phyloP scores from a whole-genome alignment of 176 grass and related monocot species.

The Bothriochloa decipiens region DNA sequence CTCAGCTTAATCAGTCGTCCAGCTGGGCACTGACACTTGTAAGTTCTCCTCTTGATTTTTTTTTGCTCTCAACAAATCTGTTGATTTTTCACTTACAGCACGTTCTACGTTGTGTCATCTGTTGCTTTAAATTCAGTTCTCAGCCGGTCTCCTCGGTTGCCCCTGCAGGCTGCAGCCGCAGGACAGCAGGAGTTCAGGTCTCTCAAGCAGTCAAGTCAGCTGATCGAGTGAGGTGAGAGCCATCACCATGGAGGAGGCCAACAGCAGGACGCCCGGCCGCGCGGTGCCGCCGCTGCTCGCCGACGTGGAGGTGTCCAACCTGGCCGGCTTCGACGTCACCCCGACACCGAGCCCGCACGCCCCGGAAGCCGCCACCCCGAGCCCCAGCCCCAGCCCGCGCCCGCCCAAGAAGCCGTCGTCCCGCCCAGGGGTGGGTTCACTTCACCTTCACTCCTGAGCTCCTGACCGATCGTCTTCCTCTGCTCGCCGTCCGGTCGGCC shows the following conservation, averaged over 20 bases:
- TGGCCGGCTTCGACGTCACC: constrained; percentile 38
- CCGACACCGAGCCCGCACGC: background rate
- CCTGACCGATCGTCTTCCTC: background rate
- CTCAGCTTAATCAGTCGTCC: background rate
- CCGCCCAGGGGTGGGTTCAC: background rate
- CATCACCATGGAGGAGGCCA: constrained; percentile 26
- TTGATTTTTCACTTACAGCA: no score
- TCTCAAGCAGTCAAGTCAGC: background rate
- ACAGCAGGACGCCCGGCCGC: background rate
- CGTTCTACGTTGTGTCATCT: background rate
- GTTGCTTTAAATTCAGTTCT: background rate
- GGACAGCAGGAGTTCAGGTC: background rate
- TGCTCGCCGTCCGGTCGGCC: background rate
- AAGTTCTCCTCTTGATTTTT: constrained; percentile 1
- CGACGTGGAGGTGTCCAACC: constrained; percentile 43
- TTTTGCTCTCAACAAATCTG: background rate
- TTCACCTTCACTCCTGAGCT: background rate
- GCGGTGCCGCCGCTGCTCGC: constrained; percentile 48
- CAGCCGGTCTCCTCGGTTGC: background rate
- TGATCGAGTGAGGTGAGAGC: background rate
- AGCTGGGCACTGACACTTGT: constrained; percentile 9
- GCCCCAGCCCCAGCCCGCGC: background rate
- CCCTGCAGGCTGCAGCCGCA: background rate
- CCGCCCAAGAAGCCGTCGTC: constrained; percentile 3
- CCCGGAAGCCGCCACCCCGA: background rate